Conservation (phyloP, 768 basidiomycete genomes). For the Lactarius akahatsu region DNA sequence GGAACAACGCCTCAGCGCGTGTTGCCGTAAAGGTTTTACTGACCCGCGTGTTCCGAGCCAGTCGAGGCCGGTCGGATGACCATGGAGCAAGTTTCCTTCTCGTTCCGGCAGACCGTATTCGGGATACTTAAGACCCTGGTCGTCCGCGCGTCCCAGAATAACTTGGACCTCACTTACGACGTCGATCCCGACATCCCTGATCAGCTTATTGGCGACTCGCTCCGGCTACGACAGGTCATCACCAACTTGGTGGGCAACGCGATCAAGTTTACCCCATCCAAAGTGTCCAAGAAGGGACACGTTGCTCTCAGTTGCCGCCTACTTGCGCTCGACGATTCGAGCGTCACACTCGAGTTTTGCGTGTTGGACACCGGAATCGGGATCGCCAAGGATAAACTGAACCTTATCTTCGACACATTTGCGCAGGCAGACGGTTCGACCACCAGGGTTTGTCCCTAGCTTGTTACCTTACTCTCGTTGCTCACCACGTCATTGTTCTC, state of each 20-base stretch:
- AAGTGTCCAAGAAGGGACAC: slow-evolving; percentile 75
- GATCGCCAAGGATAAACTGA: slow-evolving; percentile 97
- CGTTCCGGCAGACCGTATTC: slow-evolving; percentile 94
- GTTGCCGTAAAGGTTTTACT: neutral
- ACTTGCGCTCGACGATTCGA: slow-evolving; percentile 74
- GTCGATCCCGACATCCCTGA: slow-evolving; percentile 96
- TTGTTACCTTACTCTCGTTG: neutral
- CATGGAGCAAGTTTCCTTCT: slow-evolving; percentile 99
- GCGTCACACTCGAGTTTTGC: slow-evolving; percentile 92
- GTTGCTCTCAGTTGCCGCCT: slow-evolving; percentile 87
- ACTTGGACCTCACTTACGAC: slow-evolving; percentile 93
- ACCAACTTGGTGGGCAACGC: slow-evolving; percentile 95
- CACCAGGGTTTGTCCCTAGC: slow-evolving; percentile 65
- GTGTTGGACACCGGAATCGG: slow-evolving; percentile 98
- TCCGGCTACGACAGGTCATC: slow-evolving; percentile 92
- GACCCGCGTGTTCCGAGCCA: slow-evolving; percentile 35
- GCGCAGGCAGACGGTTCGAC: slow-evolving; percentile 99
- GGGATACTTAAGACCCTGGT: slow-evolving; percentile 97
- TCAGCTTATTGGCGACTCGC: slow-evolving; percentile 93
- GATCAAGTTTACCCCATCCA: slow-evolving; percentile 92
- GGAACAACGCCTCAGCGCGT: neutral
- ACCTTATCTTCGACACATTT: slow-evolving; percentile 98
- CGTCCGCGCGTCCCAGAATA: slow-evolving; percentile 95
- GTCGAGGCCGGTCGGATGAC: slow-evolving; percentile 99
- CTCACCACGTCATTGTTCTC: neutral